Evolutionary conservation across 2,329 filamentous ascomycete genomes (phyloP).

Genomic region (Orbilia ellipsospora): DNA sequence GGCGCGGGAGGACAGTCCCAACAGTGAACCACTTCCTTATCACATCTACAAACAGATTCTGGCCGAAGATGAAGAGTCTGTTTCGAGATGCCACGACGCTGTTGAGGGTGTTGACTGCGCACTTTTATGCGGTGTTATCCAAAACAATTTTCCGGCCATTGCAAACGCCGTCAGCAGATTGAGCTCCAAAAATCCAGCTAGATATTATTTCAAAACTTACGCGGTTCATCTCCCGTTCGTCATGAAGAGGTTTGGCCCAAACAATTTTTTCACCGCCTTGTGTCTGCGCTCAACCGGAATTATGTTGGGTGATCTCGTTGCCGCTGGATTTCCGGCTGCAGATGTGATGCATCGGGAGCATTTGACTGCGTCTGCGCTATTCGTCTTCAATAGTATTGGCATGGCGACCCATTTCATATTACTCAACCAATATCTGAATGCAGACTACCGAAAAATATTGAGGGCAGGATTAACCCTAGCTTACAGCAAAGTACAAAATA

Average conservation of each 20-base stretch:
- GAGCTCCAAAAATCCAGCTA: background rate
- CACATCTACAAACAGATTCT: constrained; percentile 14
- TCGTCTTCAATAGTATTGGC: too few relatives aligned
- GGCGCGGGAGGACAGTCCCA: background rate
- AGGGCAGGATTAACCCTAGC: too few relatives aligned
- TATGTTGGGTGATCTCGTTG: too few relatives aligned
- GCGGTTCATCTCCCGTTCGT: constrained; percentile 1
- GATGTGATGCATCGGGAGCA: too few relatives aligned
- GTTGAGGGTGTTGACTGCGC: constrained; percentile 3
- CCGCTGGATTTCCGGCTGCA: too few relatives aligned
- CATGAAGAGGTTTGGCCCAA: background rate
- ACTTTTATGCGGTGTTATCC: constrained; percentile 3
- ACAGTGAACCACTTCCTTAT: constrained; percentile 1
- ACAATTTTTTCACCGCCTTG: background rate
- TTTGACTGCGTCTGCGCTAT: too few relatives aligned
- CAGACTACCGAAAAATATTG: too few relatives aligned
- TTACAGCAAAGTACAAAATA: too few relatives aligned
- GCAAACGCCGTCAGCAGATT: background rate
- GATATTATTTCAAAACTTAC: background rate
- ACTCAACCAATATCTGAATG: too few relatives aligned
- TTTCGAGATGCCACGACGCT: background rate
- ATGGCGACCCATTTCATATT: too few relatives aligned
- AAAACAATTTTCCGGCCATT: constrained; percentile 6
- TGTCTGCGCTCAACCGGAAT: too few relatives aligned
- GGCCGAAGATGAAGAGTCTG: background rate